A percentile compares a stretch with the other conserved stretches of the same genome.
Conservation (phyloP, 2,329 filamentous ascomycete genomes). For the Ophiostoma sp. region DNA sequence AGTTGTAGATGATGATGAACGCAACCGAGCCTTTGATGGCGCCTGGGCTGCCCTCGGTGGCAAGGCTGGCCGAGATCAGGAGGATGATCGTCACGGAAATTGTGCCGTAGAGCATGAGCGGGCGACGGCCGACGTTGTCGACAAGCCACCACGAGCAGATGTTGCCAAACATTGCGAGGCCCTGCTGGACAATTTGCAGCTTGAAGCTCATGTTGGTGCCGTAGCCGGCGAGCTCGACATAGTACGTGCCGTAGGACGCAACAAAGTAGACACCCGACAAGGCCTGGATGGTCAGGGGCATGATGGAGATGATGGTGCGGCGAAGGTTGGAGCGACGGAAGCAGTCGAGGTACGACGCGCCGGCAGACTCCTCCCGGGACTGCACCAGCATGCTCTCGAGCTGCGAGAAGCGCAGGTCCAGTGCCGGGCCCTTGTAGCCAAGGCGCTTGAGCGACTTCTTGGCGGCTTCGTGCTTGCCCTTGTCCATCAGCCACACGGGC, state of each 20-base stretch:
- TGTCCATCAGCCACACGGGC: conserved; percentile 11
- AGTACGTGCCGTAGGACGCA: conserved; percentile 39
- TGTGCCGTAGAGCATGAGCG: conserved; percentile 36
- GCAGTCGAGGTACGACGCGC: conserved; percentile 47
- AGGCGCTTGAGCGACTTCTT: neutral
- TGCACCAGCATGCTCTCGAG: conserved; percentile 37
- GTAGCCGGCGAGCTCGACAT: conserved; percentile 40
- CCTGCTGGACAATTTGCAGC: conserved; percentile 36
- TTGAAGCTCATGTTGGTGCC: conserved; percentile 30
- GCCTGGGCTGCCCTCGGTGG: conserved; percentile 24
- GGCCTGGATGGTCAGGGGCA: conserved; percentile 30
- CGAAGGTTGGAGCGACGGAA: conserved; percentile 45
- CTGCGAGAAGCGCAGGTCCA: conserved; percentile 7
- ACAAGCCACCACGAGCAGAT: conserved; percentile 38
- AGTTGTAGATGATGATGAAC: conserved; percentile 38
- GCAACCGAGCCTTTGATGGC: conserved; percentile 32
- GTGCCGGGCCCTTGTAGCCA: neutral
- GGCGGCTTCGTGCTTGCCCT: conserved; percentile 25
- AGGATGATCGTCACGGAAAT: conserved; percentile 37
- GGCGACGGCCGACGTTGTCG: conserved; percentile 36
- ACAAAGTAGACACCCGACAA: conserved; percentile 35
- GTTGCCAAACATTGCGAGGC: conserved; percentile 38
- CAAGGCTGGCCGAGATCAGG: conserved; percentile 37
- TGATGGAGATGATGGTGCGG: conserved; percentile 48
- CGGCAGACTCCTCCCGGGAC: conserved; percentile 47